Evolutionary conservation across 1,139 yeast species (phyloP), one percentile per base, ranked within the genome.

Genomic region (Yamadazyma songkhlaensis): DNA sequence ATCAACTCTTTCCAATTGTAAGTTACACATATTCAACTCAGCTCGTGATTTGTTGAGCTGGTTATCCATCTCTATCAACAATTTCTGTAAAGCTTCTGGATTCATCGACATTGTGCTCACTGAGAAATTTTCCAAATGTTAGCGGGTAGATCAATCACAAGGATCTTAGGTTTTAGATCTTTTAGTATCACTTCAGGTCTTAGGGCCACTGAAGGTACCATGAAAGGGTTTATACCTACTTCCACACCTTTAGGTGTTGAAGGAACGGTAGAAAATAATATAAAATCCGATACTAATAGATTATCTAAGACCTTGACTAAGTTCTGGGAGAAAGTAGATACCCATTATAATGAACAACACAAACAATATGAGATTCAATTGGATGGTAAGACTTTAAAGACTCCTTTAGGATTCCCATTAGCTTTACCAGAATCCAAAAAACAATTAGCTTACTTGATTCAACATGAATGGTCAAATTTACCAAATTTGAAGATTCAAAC

Each of bases 391-490:
- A 75, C 95, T 0, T 66, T 92, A 46, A 83, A 82, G 54, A 90
- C 98, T 0, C 96, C 97, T 0, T 62, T 81, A 36, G 97, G 97
- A 1, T 72, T 80, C 55, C 74, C 78, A 10, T 59, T 92, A 41
- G 63, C 77, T 2, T 62, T 94, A 12, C 95, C 96, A 2, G 55
- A 60, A 25, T 46, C 64, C 12, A 84, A 85, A 55, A 65, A 72
- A 32, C 60, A 77, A 15, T 66, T 92, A 46, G 96, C 97, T 0
- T 72, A 81, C 48, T 62, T 90, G 53, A 67, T 94, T 29, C 81
- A 81, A 31, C 89, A 88, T 54, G 99, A 92, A 63, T 94, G 98
- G 98, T 73, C 80, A 38, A 75, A 77, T 36, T 65, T 92, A 42
- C 79, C 95, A 1, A 74, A 76, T 40, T 70, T 84, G 46, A 78